These are phyloP conservation scores for Lactifluus rugatus DNA, from an alignment of 768 basidiomycete genomes.

Conservation along the genomic window DNA sequence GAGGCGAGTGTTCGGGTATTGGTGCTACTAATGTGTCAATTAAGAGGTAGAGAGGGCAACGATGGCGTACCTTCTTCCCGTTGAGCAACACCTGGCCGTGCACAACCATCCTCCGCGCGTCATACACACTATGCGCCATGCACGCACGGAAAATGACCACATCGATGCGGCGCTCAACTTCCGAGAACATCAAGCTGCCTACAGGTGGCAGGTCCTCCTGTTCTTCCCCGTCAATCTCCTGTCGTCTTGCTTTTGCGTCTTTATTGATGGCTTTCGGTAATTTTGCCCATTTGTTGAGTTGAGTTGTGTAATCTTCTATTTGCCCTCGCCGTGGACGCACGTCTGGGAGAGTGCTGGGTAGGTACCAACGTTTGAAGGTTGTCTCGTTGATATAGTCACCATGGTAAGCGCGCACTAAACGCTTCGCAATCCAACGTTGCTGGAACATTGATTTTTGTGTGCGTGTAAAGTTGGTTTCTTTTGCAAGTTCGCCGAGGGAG, in stretches of 20 bases:
- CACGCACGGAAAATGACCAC: slow-evolving; percentile 85
- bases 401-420: slow-evolving; percentile 86
- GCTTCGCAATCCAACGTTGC: slow-evolving; percentile 84
- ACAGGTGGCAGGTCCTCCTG: slow-evolving; percentile 76
- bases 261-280: slow-evolving; percentile 35
- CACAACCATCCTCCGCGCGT: slow-evolving; percentile 77
- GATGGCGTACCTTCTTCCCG: slow-evolving; percentile 64
- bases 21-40: slow-evolving; percentile 42
- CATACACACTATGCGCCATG: slow-evolving; percentile 81
- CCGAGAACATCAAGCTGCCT: slow-evolving; percentile 88
- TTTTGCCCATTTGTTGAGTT: slow-evolving; percentile 49
- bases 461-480: slow-evolving; percentile 48
- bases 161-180: slow-evolving; percentile 92
- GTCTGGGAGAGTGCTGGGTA: slow-evolving; percentile 79
- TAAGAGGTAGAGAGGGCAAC: background rate
- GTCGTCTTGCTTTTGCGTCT: slow-evolving; percentile 35
- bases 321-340: slow-evolving; percentile 54
- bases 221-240: slow-evolving; percentile 28
- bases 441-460: slow-evolving; percentile 67
- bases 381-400: slow-evolving; percentile 90
- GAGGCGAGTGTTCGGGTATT: slow-evolving; percentile 75
- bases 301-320: slow-evolving; percentile 34
- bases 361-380: slow-evolving; percentile 91
- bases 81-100: slow-evolving; percentile 85
- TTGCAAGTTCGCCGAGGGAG: slow-evolving; percentile 40